Evolutionary conservation across 495 filamentous ascomycete species (phyloP).

Genomic region (Aspergillus sparsus): DNA sequence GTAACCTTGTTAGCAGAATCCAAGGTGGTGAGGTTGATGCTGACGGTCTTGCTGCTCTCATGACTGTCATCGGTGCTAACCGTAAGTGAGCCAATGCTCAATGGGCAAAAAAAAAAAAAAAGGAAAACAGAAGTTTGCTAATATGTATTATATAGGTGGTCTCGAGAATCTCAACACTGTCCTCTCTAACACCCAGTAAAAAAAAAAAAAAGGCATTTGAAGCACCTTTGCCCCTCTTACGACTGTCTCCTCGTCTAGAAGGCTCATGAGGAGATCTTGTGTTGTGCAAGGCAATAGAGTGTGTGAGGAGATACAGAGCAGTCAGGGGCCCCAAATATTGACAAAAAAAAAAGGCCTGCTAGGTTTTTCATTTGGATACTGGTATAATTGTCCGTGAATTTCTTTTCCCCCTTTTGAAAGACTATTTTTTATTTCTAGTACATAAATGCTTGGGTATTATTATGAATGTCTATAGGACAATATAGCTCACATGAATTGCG

Average conservation of each 20-base stretch:
- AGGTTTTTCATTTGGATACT: no score
- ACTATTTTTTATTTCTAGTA: no score
- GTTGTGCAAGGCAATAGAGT: neutral
- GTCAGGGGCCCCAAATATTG: no score
- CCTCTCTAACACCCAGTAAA: constrained; percentile 11
- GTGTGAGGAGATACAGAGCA: no score
- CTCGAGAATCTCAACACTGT: constrained; percentile 14
- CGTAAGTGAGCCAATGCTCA: constrained; percentile 9
- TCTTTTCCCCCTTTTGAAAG: no score
- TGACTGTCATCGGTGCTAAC: constrained; percentile 11
- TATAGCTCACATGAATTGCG: no score
- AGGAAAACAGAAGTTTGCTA: neutral
- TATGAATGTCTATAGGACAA: no score
- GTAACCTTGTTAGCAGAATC: constrained; percentile 14
- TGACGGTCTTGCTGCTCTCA: constrained; percentile 19
- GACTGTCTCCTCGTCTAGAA: neutral
- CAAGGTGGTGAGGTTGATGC: constrained; percentile 23
- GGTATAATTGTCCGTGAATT: no score
- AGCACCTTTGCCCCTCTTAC: constrained; percentile 1
- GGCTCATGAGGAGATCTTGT: neutral
- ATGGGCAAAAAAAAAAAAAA: neutral
- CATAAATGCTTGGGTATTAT: no score
- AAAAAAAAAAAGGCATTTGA: neutral
- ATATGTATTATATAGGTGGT: constrained; percentile 1
- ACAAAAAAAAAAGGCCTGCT: no score